Conservation (phyloP, 1,284 basidiomycete species). For the Malassezia arunalokei region DNA sequence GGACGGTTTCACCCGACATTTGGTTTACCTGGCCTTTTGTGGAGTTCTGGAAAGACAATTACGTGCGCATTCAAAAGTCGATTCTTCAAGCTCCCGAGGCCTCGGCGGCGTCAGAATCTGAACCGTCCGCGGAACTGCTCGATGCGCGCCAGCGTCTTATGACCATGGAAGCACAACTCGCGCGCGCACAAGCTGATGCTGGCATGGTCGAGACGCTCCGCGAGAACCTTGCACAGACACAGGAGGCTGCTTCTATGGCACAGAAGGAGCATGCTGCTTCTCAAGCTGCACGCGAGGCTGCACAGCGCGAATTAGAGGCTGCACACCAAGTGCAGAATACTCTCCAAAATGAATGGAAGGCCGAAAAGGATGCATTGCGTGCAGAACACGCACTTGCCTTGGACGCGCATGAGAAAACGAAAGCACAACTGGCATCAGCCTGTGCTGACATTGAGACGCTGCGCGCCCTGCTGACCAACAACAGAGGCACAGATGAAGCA, state of each 20-base stretch:
- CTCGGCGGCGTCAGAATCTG: constrained; percentile 18
- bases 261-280: neutral
- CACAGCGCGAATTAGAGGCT: neutral
- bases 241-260: neutral
- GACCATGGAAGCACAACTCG: constrained; percentile 20
- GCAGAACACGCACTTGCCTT: neutral
- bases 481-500: neutral
- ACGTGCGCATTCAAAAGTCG: constrained; percentile 26
- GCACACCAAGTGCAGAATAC: neutral
- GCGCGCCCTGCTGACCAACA: neutral
- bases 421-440: neutral
- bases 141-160: constrained; percentile 37
- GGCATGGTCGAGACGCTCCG: constrained; percentile 12
- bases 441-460: neutral
- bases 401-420: neutral
- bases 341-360: neutral
- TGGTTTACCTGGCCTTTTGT: constrained; percentile 98
- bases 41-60: constrained; percentile 96
- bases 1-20: constrained; percentile 45
- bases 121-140: constrained; percentile 28
- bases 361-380: neutral
- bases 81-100: constrained; percentile 34
- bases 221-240: constrained; percentile 6
- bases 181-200: constrained; percentile 11
- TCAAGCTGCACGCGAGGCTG: neutral